These are phyloP conservation scores for Corymbia maculata DNA, from an alignment of 345 rosid species.

Conservation along the genomic window DNA sequence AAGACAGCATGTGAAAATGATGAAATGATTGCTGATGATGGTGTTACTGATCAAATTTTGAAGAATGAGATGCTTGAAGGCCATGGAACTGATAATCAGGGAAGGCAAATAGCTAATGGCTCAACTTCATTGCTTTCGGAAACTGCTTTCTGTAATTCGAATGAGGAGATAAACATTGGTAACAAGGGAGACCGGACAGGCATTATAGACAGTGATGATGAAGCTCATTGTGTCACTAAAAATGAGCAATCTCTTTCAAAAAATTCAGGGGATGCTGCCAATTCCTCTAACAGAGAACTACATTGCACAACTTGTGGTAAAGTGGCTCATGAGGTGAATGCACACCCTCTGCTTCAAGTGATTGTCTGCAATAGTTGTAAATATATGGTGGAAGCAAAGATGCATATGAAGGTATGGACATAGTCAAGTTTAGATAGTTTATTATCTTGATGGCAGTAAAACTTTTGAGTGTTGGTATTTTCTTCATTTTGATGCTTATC, in stretches of 20 bases:
- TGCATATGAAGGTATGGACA: constrained; percentile 47
- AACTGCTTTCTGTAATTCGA: constrained; percentile 13
- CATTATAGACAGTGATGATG: constrained; percentile 30
- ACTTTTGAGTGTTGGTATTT: neutral
- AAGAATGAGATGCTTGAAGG: constrained; percentile 11
- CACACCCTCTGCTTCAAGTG: constrained; percentile 80
- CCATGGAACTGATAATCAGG: constrained; percentile 4
- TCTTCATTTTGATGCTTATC: neutral
- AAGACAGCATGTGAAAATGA: neutral
- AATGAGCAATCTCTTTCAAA: constrained; percentile 16
- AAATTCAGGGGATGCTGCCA: constrained; percentile 6
- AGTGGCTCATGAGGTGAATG: constrained; percentile 49
- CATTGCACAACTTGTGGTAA: constrained; percentile 76
- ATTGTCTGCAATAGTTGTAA: constrained; percentile 87
- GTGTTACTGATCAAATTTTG: neutral
- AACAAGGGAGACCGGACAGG: constrained; percentile 35
- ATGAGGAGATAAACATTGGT: constrained; percentile 18
- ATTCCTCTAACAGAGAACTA: constrained; percentile 26
- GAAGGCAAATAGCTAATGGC: neutral
- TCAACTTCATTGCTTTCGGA: constrained; percentile 1
- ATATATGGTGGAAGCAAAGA: constrained; percentile 50
- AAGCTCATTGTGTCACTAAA: constrained; percentile 7
- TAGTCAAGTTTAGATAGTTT: neutral
- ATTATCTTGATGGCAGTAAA: neutral
- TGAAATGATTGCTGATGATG: neutral